Conservation (phyloP, 148 eudicot genomes). For the Limonium bicolor region DNA sequence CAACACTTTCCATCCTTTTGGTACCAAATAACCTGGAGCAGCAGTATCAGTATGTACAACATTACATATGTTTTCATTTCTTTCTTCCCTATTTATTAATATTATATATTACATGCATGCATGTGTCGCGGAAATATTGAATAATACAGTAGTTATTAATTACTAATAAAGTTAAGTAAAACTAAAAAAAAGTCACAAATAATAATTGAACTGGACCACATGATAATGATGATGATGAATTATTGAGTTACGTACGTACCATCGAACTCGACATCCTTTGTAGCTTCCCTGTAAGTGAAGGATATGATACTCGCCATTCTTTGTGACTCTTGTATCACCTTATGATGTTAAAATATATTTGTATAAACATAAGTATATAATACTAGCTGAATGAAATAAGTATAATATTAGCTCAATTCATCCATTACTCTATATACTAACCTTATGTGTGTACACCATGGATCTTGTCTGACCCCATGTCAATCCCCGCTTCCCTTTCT, state of each 20-base stretch:
- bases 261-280: slow-evolving; percentile 54
- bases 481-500: slow-evolving; percentile 26
- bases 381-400: too few relatives aligned
- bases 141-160: too few relatives aligned
- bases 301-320: slow-evolving; percentile 90
- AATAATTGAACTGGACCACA: too few relatives aligned
- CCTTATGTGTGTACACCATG: slow-evolving; percentile 60
- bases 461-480: slow-evolving; percentile 71
- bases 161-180: too few relatives aligned
- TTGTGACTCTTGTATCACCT: slow-evolving; percentile 81
- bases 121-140: too few relatives aligned
- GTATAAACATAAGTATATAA: not conserved
- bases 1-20: slow-evolving; percentile 93
- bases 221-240: too few relatives aligned
- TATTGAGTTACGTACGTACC: too few relatives aligned
- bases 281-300: slow-evolving; percentile 79
- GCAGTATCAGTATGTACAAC: slow-evolving; percentile 1
- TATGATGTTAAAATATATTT: not conserved
- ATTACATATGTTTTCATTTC: not conserved
- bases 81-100: too few relatives aligned
- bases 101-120: too few relatives aligned
- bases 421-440: slow-evolving; percentile 1
- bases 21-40: slow-evolving; percentile 83
- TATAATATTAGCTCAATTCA: too few relatives aligned
- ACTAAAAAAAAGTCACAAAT: not conserved